These are phyloP conservation scores for Dacryopinax primogenitus DNA, from an alignment of 768 basidiomycete genomes.

Conservation along the genomic window DNA sequence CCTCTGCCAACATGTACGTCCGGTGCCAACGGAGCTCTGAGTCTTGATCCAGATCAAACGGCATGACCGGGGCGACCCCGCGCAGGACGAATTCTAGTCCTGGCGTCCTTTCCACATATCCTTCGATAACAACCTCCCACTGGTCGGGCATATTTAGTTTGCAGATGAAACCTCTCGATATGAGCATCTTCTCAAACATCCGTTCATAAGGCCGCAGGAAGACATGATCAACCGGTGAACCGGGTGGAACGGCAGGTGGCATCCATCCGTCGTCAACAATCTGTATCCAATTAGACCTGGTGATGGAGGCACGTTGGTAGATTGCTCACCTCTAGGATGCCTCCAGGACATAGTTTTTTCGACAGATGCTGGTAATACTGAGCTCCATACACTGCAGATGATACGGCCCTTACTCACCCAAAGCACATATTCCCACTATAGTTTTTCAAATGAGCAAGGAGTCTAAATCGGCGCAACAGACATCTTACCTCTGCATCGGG, in stretches of 20 bases:
- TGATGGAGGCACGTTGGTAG: not conserved
- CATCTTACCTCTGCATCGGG: slow-evolving; percentile 31
- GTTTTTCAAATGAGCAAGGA: not conserved
- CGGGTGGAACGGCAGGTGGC: not conserved
- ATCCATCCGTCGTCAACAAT: slow-evolving; percentile 5
- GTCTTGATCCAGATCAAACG: slow-evolving; percentile 1
- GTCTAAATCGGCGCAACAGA: not conserved
- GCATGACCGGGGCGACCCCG: not conserved
- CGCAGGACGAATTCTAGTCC: not conserved
- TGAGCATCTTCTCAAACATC: slow-evolving; percentile 2
- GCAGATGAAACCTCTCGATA: slow-evolving; percentile 7
- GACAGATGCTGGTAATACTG: not conserved
- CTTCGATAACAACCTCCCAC: slow-evolving; percentile 4
- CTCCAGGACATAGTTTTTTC: not conserved
- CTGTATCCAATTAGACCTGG: not conserved
- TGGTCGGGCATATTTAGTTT: not conserved
- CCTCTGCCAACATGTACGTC: not conserved
- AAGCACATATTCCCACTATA: not conserved
- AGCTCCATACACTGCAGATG: not conserved
- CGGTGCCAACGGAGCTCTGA: slow-evolving; percentile 6
- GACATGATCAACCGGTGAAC: not conserved
- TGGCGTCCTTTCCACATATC: slow-evolving; percentile 4
- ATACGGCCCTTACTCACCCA: not conserved
- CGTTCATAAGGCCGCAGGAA: slow-evolving; percentile 1
- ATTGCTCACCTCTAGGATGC: not conserved